Conservation (phyloP, 164 flowering plant genomes). For the Malania oleifera region DNA sequence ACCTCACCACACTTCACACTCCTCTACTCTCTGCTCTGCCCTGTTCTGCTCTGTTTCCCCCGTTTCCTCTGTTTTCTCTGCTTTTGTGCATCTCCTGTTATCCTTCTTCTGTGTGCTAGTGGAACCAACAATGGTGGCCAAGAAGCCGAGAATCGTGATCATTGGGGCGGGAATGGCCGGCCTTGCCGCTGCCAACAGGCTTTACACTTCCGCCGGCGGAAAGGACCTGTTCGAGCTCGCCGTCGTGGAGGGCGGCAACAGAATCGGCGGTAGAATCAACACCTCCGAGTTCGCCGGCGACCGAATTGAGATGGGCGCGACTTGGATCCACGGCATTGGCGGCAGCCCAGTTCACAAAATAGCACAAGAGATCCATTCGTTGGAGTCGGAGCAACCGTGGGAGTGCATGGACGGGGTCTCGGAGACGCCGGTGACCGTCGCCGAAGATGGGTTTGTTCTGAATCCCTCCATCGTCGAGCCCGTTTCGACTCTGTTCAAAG, state of each 20-base stretch:
- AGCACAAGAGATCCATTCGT: conserved; percentile 48
- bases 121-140: conserved; percentile 45
- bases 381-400: conserved; percentile 72
- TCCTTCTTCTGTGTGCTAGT: not conserved
- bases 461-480: conserved; percentile 40
- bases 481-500: conserved; percentile 47
- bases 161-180: conserved; percentile 96
- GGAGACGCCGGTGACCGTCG: conserved; percentile 39
- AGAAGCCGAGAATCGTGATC: conserved; percentile 79
- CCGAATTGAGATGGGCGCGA: conserved; percentile 86
- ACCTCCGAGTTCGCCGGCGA: conserved; percentile 70
- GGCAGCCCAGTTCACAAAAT: conserved; percentile 83
- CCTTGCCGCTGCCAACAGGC: conserved; percentile 83
- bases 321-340: conserved; percentile 95
- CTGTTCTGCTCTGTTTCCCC: not conserved
- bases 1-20: conserved; percentile 16
- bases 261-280: conserved; percentile 88
- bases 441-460: conserved; percentile 47
- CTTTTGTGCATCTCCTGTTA: no score
- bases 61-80: no score
- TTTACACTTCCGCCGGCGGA: conserved; percentile 37
- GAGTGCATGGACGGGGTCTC: conserved; percentile 78
- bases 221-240: conserved; percentile 51
- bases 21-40: not conserved
- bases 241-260: conserved; percentile 74